phyloP scores from a whole-genome alignment of 495 filamentous ascomycete species.

The Penicillium antarcticum region DNA sequence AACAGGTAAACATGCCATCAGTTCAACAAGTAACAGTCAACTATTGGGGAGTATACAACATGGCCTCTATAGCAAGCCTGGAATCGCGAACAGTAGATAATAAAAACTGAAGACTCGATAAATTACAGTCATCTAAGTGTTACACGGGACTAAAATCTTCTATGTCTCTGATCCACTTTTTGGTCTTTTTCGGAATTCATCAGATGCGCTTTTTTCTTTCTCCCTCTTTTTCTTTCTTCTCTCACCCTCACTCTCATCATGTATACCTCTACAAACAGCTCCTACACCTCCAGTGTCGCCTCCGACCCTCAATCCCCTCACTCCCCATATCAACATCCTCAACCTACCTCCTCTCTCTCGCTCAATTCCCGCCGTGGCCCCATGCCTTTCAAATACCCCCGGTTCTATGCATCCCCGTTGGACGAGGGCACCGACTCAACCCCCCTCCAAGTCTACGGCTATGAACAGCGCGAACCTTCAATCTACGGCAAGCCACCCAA shows the following conservation, averaged over 20 bases:
- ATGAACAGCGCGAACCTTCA: conserved; percentile 38
- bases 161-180: conserved; percentile 30
- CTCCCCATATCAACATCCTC: conserved; percentile 27
- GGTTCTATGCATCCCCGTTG: conserved; percentile 42
- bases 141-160: conserved; percentile 24
- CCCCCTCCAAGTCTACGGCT: conserved; percentile 36
- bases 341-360: conserved; percentile 26
- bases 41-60: no score
- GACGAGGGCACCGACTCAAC: conserved; percentile 31
- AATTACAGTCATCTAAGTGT: conserved; percentile 32
- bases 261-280: conserved; percentile 25
- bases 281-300: conserved; percentile 27
- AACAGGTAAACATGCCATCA: no score
- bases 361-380: conserved; percentile 23
- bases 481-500: conserved; percentile 29
- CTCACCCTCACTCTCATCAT: conserved; percentile 22
- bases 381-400: conserved; percentile 28
- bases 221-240: conserved; percentile 9
- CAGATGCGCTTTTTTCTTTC: conserved; percentile 10
- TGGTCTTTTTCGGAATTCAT: conserved; percentile 21
- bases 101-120: background rate
- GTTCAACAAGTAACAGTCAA: no score
- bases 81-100: no score
- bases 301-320: conserved; percentile 29
- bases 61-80: no score